Evolutionary conservation across 140 eudicot genomes (phyloP).

Genomic region (Erigeron philadelphicus): DNA sequence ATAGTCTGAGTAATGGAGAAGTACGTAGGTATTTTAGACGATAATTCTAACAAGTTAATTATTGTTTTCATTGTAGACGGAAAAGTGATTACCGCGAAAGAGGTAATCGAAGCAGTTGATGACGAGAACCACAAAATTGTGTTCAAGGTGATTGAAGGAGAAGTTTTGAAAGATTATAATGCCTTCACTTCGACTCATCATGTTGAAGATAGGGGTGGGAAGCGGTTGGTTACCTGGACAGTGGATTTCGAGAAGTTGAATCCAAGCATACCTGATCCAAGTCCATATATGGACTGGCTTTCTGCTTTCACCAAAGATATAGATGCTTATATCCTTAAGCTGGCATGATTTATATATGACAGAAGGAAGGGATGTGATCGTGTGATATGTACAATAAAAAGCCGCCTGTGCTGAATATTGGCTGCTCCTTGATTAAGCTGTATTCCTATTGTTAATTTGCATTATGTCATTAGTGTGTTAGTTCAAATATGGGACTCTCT

Average conservation of each 20-base stretch:
- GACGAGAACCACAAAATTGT: background rate
- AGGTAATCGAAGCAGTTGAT: background rate
- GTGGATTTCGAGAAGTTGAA: constrained; percentile 29
- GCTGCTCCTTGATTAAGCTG: too few relatives aligned
- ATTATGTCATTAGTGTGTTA: too few relatives aligned
- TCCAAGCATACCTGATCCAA: constrained; percentile 23
- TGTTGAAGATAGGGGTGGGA: background rate
- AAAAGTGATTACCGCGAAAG: background rate
- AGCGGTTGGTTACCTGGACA: constrained; percentile 16
- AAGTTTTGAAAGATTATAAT: background rate
- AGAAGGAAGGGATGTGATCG: too few relatives aligned
- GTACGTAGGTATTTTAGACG: background rate
- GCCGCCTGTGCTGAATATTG: too few relatives aligned
- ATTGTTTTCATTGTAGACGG: background rate
- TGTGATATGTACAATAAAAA: too few relatives aligned
- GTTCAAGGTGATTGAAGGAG: background rate
- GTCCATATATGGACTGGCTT: constrained; percentile 19
- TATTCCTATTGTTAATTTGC: too few relatives aligned
- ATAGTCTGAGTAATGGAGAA: too few relatives aligned
- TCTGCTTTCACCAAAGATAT: constrained; percentile 30
- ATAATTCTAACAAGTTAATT: too few relatives aligned
- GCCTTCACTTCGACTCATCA: background rate
- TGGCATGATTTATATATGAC: background rate
- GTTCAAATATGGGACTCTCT: too few relatives aligned
- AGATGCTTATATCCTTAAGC: constrained; percentile 24